phyloP scores from a whole-genome alignment of 108 stramenopile genomes.

The Fragilaria crotonensis region DNA sequence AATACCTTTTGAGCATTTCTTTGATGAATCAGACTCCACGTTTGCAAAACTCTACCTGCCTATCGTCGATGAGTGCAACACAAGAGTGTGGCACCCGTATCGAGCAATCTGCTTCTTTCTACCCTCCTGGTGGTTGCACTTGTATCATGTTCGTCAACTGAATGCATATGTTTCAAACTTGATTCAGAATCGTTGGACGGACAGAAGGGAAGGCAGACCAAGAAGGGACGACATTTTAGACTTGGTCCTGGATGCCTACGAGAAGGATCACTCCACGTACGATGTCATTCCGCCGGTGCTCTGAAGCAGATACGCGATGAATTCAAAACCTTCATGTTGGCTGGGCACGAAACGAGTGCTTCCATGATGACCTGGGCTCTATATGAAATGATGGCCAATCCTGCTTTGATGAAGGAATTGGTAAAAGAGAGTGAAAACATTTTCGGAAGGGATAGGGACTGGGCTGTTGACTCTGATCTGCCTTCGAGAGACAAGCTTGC shows the following conservation, averaged over 20 bases:
- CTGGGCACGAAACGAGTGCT: slow-evolving; percentile 11
- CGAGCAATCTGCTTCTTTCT: slow-evolving; percentile 10
- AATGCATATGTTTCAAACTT: slow-evolving; percentile 15
- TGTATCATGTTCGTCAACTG: slow-evolving; percentile 6
- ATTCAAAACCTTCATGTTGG: slow-evolving; percentile 13
- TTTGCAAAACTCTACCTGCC: slow-evolving; percentile 24
- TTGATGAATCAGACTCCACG: slow-evolving; percentile 17
- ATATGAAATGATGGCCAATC: slow-evolving; percentile 7
- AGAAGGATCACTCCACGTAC: slow-evolving; percentile 13
- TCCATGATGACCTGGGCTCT: slow-evolving; percentile 13
- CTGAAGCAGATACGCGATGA: slow-evolving; percentile 10
- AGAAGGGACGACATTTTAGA: slow-evolving; percentile 18
- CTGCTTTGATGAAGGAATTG: not conserved
- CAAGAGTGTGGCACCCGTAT: slow-evolving; percentile 19
- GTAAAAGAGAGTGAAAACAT: not conserved
- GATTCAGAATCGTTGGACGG: slow-evolving; percentile 17
- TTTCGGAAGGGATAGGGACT: slow-evolving; percentile 6
- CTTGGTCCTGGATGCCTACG: slow-evolving; percentile 11
- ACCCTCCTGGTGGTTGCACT: slow-evolving; percentile 14
- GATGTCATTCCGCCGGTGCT: slow-evolving; percentile 2
- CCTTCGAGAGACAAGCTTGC: slow-evolving; percentile 6
- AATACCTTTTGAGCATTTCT: slow-evolving; percentile 11
- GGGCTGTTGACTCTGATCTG: not conserved
- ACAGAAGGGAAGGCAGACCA: not conserved
- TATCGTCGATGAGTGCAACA: slow-evolving; percentile 22